Conservation (phyloP, 768 basidiomycete genomes). For the Inosperma sp. region DNA sequence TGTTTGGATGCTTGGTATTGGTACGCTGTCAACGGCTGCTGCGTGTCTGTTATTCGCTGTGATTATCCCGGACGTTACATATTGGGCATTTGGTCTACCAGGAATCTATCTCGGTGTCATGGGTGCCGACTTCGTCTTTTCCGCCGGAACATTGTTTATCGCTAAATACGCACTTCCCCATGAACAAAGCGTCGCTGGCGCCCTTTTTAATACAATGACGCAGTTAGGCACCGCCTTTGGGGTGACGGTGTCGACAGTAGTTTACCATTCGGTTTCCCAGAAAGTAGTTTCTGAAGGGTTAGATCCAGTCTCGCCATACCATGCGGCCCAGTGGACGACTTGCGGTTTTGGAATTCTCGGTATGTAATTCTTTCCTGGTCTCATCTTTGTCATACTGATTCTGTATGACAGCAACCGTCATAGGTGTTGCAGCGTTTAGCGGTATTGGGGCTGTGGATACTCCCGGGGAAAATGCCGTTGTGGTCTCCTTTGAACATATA, state of each 20-base stretch:
- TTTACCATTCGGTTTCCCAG: constrained; percentile 48
- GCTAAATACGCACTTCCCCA: constrained; percentile 60
- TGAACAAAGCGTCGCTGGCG: constrained; percentile 75
- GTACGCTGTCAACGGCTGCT: constrained; percentile 53
- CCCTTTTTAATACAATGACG: constrained; percentile 73
- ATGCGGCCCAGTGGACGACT: constrained; percentile 59
- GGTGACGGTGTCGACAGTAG: constrained; percentile 66
- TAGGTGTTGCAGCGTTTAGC: constrained; percentile 28
- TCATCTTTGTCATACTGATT: not conserved
- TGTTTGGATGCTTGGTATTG: constrained; percentile 57
- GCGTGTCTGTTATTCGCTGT: constrained; percentile 66
- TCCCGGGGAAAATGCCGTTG: no score
- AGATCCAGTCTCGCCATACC: constrained; percentile 47
- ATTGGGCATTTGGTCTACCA: constrained; percentile 77
- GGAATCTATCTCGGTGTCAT: constrained; percentile 59
- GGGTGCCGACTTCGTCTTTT: constrained; percentile 74
- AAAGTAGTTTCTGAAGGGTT: constrained; percentile 26
- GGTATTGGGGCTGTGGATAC: no score
- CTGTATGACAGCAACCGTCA: constrained; percentile 20
- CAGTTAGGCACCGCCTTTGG: constrained; percentile 72
- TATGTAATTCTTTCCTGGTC: constrained; percentile 23
- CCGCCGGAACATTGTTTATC: constrained; percentile 69
- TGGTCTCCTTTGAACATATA: no score
- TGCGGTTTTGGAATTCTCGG: constrained; percentile 60
- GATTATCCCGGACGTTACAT: constrained; percentile 51